Base-by-base conservation (phyloP, 805 yeast genomes). In the Jamesozyma spencerorum region DNA sequence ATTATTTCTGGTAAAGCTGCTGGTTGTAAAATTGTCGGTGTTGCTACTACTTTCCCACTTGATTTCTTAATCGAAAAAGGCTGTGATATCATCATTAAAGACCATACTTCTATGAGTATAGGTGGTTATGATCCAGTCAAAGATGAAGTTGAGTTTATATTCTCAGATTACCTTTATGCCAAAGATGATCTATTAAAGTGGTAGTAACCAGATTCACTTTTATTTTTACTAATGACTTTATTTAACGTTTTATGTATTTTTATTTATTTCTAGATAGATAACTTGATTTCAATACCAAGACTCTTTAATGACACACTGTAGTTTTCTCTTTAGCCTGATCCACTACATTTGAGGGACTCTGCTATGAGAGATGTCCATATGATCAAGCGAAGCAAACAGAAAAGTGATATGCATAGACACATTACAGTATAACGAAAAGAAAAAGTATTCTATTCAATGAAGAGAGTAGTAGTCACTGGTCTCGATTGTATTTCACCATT, bases 381-480 rank as follows among this genome's bases (percentile, higher is more conserved):
- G n/a, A n/a, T n/a, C n/a, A n/a, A n/a, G n/a, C n/a, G n/a, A n/a
- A n/a, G n/a, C n/a, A n/a, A n/a, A n/a, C n/a, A n/a, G 32, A 17
- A n/a, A 30, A 14, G 12, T 30, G 26, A 7, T 18, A 11, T 11
- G 7, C 5, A 32, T 5, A 6, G 26, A 22, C 6, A 22, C 26
- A 22, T 10, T 32, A 32, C 35, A 20, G n/a, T 22, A 22, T 10
- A 22, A 22, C 26, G 6, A 22, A 22, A 22, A 22, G 26, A 22
- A 6, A 17, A 18, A 5, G n/a, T 42, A 41, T 42, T 41, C 49
- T 14, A 60, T 67, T 7, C 6, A 22, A 22, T 22, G 26, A 22
- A 22, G 43, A 65, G 95, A 60, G 95, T 90, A 0, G 97, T 90
- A 1, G 81, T 90, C 1, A 92, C 98, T 0, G 98, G 98, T 0